phyloP scores from a whole-genome alignment of 768 basidiomycete genomes.

The Pholiota conissans region DNA sequence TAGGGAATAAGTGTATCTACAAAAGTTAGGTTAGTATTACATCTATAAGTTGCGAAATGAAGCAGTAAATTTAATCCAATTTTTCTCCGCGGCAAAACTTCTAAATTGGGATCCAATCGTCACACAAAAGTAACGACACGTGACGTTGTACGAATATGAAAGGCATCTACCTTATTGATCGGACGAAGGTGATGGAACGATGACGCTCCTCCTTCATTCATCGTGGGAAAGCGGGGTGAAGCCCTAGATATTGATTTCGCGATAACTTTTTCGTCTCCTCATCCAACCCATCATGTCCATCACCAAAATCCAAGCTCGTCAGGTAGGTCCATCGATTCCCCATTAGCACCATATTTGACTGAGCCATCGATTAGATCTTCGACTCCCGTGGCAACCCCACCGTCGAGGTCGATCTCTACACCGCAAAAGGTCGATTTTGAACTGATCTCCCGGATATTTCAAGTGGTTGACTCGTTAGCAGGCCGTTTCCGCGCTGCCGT shows the following conservation, averaged over 20 bases:
- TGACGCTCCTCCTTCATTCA: constrained; percentile 14
- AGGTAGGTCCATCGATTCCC: constrained; percentile 50
- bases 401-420: constrained; percentile 91
- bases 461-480: constrained; percentile 27
- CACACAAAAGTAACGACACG: not conserved
- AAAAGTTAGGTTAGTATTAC: too few species aligned
- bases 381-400: constrained; percentile 99
- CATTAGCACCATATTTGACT: constrained; percentile 5
- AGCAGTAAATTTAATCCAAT: too few species aligned
- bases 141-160: constrained; percentile 10
- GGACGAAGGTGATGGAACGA: constrained; percentile 10
- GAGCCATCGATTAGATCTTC: constrained; percentile 72
- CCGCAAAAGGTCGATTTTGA: constrained; percentile 67
- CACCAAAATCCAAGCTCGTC: constrained; percentile 89
- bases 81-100: too few species aligned
- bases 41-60: too few species aligned
- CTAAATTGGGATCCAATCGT: too few species aligned
- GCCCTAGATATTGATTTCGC: constrained; percentile 34
- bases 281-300: constrained; percentile 71
- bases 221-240: constrained; percentile 41
- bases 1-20: too few species aligned
- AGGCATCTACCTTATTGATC: too few species aligned
- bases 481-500: constrained; percentile 94
- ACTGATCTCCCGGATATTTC: constrained; percentile 1
- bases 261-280: constrained; percentile 32